Percentiles rank a stretch among this genome's conserved stretches.
These are phyloP conservation scores for Debaryomyces prosopidis DNA, from an alignment of 805 yeast genomes.

Conservation along the genomic window DNA sequence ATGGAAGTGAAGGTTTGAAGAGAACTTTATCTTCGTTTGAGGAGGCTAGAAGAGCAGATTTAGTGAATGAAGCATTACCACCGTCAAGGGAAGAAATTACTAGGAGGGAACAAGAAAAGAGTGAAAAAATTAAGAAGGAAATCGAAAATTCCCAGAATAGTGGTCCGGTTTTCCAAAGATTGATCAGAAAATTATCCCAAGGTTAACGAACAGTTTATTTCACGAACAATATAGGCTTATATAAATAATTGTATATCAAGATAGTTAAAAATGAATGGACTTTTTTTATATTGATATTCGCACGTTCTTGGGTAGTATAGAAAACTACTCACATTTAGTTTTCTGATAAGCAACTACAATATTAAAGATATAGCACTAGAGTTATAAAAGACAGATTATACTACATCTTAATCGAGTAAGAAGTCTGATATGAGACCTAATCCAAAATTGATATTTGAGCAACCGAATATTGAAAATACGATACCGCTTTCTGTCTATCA, in stretches of 20 bases:
- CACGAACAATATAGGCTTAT: background rate
- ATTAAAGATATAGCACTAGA: background rate
- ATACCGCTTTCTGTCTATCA: slow-evolving; percentile 31
- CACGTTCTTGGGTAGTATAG: background rate
- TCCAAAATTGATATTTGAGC: slow-evolving; percentile 14
- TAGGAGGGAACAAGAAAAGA: slow-evolving; percentile 46
- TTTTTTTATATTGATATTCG: background rate
- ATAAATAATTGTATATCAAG: background rate
- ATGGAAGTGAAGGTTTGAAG: slow-evolving; percentile 79
- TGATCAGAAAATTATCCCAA: slow-evolving; percentile 36
- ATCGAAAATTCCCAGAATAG: slow-evolving; percentile 27
- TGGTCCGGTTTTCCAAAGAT: slow-evolving; percentile 39
- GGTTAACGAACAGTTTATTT: background rate
- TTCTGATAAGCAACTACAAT: background rate
- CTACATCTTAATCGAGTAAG: background rate
- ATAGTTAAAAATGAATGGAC: background rate
- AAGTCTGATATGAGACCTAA: slow-evolving; percentile 5
- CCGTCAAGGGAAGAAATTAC: slow-evolving; percentile 65
- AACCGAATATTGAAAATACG: slow-evolving; percentile 45
- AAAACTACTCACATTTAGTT: background rate
- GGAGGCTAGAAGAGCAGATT: slow-evolving; percentile 79
- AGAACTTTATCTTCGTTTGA: slow-evolving; percentile 71
- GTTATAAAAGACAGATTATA: background rate
- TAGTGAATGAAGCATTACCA: slow-evolving; percentile 84
- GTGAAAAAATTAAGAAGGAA: slow-evolving; percentile 40